These are phyloP conservation scores for Carex arenaria DNA, from an alignment of 202 grass and related monocot species.

Conservation along the genomic window DNA sequence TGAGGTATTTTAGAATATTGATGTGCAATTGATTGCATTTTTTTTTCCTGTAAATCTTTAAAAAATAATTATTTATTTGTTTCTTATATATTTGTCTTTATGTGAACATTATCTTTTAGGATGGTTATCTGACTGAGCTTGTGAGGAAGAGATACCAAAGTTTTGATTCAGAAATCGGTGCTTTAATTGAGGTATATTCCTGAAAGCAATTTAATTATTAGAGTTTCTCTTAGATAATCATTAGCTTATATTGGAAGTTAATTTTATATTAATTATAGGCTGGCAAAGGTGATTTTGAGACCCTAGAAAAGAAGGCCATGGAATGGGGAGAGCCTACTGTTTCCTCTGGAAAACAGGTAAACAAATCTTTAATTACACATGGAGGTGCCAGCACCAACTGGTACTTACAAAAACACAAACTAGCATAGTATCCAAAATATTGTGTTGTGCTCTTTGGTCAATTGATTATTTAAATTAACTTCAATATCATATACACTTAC, in stretches of 20 bases:
- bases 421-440: neutral
- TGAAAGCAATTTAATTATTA: neutral
- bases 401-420: neutral
- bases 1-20: slow-evolving; percentile 46
- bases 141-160: slow-evolving; percentile 88
- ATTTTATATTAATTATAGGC: slow-evolving; percentile 39
- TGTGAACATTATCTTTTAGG: slow-evolving; percentile 35
- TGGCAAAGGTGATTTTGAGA: slow-evolving; percentile 76
- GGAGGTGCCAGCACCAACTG: neutral
- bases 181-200: slow-evolving; percentile 62
- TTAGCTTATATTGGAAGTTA: neutral
- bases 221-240: neutral
- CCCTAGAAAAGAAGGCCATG: slow-evolving; percentile 74
- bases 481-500: neutral
- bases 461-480: neutral
- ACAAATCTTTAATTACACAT: neutral
- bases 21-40: neutral
- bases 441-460: neutral
- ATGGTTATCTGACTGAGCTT: slow-evolving; percentile 80
- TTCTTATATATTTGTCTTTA: neutral
- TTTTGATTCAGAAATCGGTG: slow-evolving; percentile 72
- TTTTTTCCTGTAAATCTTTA: slow-evolving; percentile 1
- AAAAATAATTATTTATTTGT: neutral
- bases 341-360: slow-evolving; percentile 89
- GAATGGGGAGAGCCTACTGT: slow-evolving; percentile 90